A percentile compares a stretch with the other conserved stretches of the same genome.
phyloP scores from a whole-genome alignment of 495 filamentous ascomycete genomes.

The Annulohypoxylon moriforme region DNA sequence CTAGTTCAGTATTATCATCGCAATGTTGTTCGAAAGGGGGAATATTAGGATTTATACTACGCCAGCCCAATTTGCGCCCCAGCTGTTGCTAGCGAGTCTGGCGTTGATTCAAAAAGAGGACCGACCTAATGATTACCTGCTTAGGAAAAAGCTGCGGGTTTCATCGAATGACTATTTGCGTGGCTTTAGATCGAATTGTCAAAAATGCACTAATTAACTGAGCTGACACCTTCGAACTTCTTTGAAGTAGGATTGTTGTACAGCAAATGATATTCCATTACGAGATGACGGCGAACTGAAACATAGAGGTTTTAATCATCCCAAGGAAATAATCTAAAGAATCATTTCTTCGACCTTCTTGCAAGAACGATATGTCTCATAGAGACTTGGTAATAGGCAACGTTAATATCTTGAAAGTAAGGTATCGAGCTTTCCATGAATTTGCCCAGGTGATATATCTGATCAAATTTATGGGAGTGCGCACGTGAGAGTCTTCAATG shows the following conservation, averaged over 20 bases:
- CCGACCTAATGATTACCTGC: background rate
- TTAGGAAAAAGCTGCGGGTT: background rate
- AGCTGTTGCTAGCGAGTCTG: background rate
- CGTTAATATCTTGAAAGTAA: background rate
- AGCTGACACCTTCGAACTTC: background rate
- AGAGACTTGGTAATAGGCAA: too few species aligned
- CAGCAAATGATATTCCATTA: background rate
- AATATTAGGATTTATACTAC: background rate
- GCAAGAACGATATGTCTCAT: too few species aligned
- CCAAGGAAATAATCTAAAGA: background rate
- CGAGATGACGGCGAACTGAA: background rate
- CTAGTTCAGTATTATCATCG: background rate
- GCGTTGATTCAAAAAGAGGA: background rate
- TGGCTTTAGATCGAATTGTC: background rate
- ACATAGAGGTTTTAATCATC: background rate
- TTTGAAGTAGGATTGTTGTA: background rate
- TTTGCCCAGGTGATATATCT: background rate
- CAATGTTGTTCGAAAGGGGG: background rate
- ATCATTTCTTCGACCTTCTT: background rate
- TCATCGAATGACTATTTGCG: background rate
- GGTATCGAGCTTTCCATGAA: background rate
- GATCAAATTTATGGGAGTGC: background rate
- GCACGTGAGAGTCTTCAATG: slow-evolving; percentile 4
- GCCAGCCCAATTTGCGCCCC: background rate
- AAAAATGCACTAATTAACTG: background rate